Base-by-base conservation (phyloP, 2,329 filamentous ascomycete species). In the Penicillium sp. region DNA sequence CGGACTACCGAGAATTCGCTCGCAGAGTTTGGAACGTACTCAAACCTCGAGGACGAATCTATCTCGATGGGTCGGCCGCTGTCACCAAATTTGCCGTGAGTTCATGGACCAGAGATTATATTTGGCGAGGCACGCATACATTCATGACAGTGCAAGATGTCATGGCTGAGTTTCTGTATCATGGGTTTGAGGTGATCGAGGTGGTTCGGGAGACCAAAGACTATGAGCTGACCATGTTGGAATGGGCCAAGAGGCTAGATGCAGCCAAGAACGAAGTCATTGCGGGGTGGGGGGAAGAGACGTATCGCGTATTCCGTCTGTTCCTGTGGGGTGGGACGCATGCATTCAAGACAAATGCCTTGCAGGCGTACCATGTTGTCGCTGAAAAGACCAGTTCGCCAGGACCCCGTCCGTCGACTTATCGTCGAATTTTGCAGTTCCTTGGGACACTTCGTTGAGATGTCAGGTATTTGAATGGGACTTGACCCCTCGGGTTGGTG, bases 111-210 rank as follows among this genome's bases (percentile, higher is more conserved):
- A 48, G 60, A 28, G 16, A 63, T 2, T 57, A 64, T 62, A 61
- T 64, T 14, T 62, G 59, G 62, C 26, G 37, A 40, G 62, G 59
- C 1, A 59, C 62, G 10, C 62, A 64, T 37, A 58, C 62, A 7
- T 64, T 55, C 19, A 61, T 64, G 55, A 62, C 62, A n/a, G 26
- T 64, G 28, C 62, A 64, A n/a, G 59, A 59, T 19, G 59, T 64
- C 10, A 61, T 59, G 37, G 56, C 48, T 5, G 62, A 62, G 30
- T 28, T 64, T 10, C 25, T 64, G 22, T 62, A 55, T 25, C 62
- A 62, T 43, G 59, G 57, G 1, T 64, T 62, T n/a, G 51, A 56
- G 28, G 30, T 59, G 4, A n/a, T 59, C 19, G 51, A 56, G 26
- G 54, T 62, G 7, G 45, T 6, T 25, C 42, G 43, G 1, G 62